phyloP scores from a whole-genome alignment of 78 protist species.

The Speleostelium caveatum region DNA sequence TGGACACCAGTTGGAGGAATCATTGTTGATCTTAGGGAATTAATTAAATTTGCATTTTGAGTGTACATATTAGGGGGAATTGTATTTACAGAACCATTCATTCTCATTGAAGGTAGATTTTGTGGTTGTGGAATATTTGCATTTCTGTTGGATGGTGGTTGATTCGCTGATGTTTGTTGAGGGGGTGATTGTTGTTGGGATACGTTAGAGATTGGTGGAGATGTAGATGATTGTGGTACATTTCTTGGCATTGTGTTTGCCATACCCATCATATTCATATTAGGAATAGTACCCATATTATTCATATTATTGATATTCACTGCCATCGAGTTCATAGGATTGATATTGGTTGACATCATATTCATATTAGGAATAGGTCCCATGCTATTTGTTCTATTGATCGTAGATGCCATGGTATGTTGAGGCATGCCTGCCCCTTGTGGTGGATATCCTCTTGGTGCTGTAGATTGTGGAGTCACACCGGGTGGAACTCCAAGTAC shows the following conservation, averaged over 20 bases:
- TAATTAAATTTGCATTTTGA: too few species aligned
- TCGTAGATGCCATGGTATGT: not conserved
- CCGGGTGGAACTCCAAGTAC: not conserved
- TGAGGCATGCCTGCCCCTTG: not conserved
- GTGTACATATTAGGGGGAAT: too few species aligned
- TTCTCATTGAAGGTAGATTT: constrained; percentile 4
- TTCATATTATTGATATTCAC: constrained; percentile 29
- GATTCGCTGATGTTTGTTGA: constrained; percentile 1
- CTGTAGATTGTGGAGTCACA: not conserved
- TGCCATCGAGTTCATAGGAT: constrained; percentile 4
- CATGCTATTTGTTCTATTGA: not conserved
- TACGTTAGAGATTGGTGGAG: not conserved
- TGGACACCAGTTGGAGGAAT: too few species aligned
- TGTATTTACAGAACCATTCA: constrained; percentile 40
- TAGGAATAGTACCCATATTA: not conserved
- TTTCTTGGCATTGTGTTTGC: not conserved
- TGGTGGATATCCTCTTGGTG: not conserved
- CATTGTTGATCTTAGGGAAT: too few species aligned
- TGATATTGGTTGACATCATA: not conserved
- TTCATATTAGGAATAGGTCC: not conserved
- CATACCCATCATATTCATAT: constrained; percentile 1
- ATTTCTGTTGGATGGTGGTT: not conserved
- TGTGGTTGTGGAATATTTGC: not conserved
- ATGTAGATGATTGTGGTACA: constrained; percentile 1
- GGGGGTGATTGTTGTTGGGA: not conserved